Evolutionary conservation across 192 early-diverging fungal genomes (phyloP), one percentile per base, ranked within the genome.

Genomic region (Coemansia sp.): DNA sequence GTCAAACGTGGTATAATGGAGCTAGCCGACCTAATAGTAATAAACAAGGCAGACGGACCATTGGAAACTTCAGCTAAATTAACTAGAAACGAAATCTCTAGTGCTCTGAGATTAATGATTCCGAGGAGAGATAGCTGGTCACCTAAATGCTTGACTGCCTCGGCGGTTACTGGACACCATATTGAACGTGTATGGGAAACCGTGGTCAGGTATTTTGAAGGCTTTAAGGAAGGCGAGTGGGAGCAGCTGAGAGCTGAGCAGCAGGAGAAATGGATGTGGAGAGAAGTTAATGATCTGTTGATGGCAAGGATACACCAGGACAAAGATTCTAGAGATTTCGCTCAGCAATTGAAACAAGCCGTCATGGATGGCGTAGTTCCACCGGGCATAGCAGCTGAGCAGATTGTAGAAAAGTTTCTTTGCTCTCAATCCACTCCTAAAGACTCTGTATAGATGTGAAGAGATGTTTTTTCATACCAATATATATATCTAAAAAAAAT

Each of bases 1-100:
- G 81, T 93, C 64, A 93, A 93, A 72, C 86, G 87, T 52, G 90
- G 90, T 2, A 91, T 93, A 27, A 83, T 93, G 58, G 90, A 93
- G 66, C 76, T 91, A 11, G 82, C 87, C 4, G 89, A 93, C 61
- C 55, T 93, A 22, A 78, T 93, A 0, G 67, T 93, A 28, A 83
- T 93, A 51, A 93, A 86, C 66, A 93, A 93, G 58, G 73, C 83
- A 0, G 90, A 93, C 53, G 90, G 90, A 2, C 73, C 69, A 0
- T 60, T 93, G 13, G 80, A 73, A 10, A 53, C 67, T 20, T 58
- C 86, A 8, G 89, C 87, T 0, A 74, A 79, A 25, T 71, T 81
- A 50, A 85, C 87, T 0, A 73, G 80, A 25, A 76, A 81, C 41
- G 84, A 93, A 32, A 53, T 64, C 14, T 45, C 46, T 23, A 64